Base-by-base conservation (phyloP, 371 early-diverging fungal genomes). In the Lichtheimia ornata region DNA sequence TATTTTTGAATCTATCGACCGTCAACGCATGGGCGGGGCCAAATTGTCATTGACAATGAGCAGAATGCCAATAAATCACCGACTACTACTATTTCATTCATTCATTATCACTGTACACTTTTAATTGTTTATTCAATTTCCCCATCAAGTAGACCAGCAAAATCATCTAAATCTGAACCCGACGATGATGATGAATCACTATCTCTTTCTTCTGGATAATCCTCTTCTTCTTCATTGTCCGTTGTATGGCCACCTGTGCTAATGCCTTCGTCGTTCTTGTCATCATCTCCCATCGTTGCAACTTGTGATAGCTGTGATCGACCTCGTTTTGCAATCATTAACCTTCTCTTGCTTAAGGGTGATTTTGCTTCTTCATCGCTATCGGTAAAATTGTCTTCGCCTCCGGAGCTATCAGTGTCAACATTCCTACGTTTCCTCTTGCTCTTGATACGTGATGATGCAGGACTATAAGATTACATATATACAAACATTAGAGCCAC, bases 101-200 rank as follows among this genome's bases (percentile, higher is more conserved):
- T 28, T 28, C 0, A 28, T 28, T 5, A 5, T 7, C 28, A 28
- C 4, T 28, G 30, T n/a, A n/a, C n/a, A 54, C 15, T 27, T 17
- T 14, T 12, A 12, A 2, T 17, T 12, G 24, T 47, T 55, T 62
- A 73, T 42, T 76, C 69, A 49, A 76, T 70, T 20, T 65, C 66
- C 44, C 65, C 67, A 66, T 79, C 76, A 18, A 76, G 52, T 22
- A 64, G 62, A 35, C 69, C 79, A 49, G 73, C 79, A 53, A 79
- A 73, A 17, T 71, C 74, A 43, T 72, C 72, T 35, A 79, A 44
- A 47, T 47, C 47, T 47, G 47, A 47, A 7, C 47, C 47, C 17
- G 47, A 22, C 17, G 18, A 47, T 47, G 47, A 22, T 47, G 18
- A 47, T 22, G n/a, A 18, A 22, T 47, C 47, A 5, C 57, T 45